Evolutionary conservation across 2,329 filamentous ascomycete genomes (phyloP).

Genomic region (Hypoxylon sp.): DNA sequence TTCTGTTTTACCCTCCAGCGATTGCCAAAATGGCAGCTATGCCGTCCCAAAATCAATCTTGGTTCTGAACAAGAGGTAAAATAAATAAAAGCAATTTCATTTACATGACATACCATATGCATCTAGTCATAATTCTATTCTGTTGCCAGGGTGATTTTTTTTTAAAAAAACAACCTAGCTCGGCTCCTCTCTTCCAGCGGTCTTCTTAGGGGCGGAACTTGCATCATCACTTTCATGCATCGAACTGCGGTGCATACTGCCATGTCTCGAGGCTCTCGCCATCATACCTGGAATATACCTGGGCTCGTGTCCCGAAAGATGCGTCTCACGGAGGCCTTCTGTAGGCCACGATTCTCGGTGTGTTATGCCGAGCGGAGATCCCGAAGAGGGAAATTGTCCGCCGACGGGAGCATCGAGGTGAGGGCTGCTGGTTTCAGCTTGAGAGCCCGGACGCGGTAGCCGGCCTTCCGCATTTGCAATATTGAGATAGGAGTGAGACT

Average conservation of each 20-base stretch:
- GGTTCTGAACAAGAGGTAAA: background rate
- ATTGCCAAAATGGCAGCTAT: background rate
- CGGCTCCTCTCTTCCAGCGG: constrained; percentile 44
- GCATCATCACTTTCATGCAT: constrained; percentile 58
- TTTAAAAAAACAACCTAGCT: background rate
- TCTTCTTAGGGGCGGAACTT: constrained; percentile 42
- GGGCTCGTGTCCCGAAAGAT: constrained; percentile 74
- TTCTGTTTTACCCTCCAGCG: background rate
- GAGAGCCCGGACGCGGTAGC: constrained; percentile 34
- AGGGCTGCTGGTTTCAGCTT: constrained; percentile 39
- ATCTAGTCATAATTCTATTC: background rate
- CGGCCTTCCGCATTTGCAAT: constrained; percentile 22
- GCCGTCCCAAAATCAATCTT: background rate
- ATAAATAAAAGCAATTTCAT: background rate
- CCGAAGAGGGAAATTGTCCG: constrained; percentile 29
- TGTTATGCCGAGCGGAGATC: constrained; percentile 43
- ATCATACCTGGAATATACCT: constrained; percentile 81
- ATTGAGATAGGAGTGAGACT: constrained; percentile 44
- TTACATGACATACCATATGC: background rate
- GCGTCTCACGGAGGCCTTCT: constrained; percentile 60
- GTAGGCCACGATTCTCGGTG: constrained; percentile 58
- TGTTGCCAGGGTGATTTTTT: background rate
- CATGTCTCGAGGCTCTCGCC: constrained; percentile 64
- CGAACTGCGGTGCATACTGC: constrained; percentile 60
- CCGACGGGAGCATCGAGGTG: constrained; percentile 37